Percentiles rank a stretch among this genome's conserved stretches.
These are phyloP conservation scores for Paraphoma chrysanthemicola DNA, from an alignment of 2,329 filamentous ascomycete species.

Conservation along the genomic window DNA sequence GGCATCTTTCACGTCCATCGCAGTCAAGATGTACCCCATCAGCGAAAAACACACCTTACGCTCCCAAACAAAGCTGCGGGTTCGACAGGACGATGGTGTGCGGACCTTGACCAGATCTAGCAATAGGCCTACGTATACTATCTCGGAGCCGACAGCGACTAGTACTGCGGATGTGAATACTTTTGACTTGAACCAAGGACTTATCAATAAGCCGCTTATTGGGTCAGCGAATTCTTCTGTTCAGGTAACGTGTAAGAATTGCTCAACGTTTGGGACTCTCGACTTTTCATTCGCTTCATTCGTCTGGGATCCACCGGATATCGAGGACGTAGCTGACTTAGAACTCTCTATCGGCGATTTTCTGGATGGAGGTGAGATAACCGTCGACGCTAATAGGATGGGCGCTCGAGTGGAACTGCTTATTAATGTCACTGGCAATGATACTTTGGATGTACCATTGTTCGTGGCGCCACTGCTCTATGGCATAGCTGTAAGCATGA, in stretches of 20 bases:
- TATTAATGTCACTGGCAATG: neutral
- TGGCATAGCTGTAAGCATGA: neutral
- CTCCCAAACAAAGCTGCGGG: neutral
- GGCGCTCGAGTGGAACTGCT: neutral
- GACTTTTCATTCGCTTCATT: slow-evolving; percentile 6
- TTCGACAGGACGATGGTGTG: neutral
- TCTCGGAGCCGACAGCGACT: slow-evolving; percentile 2
- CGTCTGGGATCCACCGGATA: neutral
- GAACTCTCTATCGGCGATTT: neutral
- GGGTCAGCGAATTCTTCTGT: neutral
- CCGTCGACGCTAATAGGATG: neutral
- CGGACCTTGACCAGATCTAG: neutral
- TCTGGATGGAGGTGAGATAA: neutral
- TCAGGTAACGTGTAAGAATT: slow-evolving; percentile 5
- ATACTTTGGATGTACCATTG: neutral
- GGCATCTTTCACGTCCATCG: slow-evolving; percentile 2
- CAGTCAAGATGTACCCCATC: slow-evolving; percentile 2
- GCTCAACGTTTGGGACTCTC: slow-evolving; percentile 5
- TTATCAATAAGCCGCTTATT: slow-evolving; percentile 1
- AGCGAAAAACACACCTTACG: neutral
- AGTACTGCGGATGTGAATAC: neutral
- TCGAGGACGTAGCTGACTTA: neutral
- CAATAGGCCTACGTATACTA: neutral
- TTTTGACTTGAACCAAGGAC: neutral
- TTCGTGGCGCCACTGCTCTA: neutral